Conservation (phyloP, 2,329 filamentous ascomycete species). For the Calonectria crousiana region DNA sequence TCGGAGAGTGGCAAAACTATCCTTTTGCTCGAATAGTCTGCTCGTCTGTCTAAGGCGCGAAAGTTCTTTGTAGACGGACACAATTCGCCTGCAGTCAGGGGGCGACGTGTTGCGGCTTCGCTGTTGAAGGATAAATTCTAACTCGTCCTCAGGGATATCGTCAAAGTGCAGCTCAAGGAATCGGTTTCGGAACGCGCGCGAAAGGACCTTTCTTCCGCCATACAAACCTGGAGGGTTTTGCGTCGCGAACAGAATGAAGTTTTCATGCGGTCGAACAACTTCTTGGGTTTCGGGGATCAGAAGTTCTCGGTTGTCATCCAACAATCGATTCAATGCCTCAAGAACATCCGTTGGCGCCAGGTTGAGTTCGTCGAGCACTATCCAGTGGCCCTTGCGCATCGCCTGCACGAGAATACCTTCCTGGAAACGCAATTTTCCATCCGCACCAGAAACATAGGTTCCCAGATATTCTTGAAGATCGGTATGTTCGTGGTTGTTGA, state of each 20-base stretch:
- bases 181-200: constrained; percentile 93
- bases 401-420: constrained; percentile 95
- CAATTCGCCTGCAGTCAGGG: constrained; percentile 91
- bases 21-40: constrained; percentile 95
- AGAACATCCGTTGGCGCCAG: constrained; percentile 96
- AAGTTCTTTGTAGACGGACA: constrained; percentile 92
- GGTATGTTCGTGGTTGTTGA: constrained; percentile 99
- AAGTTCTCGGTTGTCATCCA: constrained; percentile 97
- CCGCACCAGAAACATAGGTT: constrained; percentile 87
- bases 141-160: constrained; percentile 94
- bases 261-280: constrained; percentile 88
- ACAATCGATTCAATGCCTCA: constrained; percentile 92
- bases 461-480: constrained; percentile 98
- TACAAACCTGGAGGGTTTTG: constrained; percentile 97
- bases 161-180: constrained; percentile 98
- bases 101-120: constrained; percentile 88
- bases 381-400: constrained; percentile 94
- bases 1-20: constrained; percentile 94
- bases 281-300: constrained; percentile 98
- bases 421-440: constrained; percentile 90
- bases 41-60: constrained; percentile 90
- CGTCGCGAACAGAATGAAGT: constrained; percentile 98
- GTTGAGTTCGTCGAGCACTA: constrained; percentile 97
- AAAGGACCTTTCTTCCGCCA: constrained; percentile 92
- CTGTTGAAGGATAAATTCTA: constrained; percentile 91